These are phyloP conservation scores for Coemansia furcata DNA, from an alignment of 192 early-diverging fungal genomes.

Conservation along the genomic window DNA sequence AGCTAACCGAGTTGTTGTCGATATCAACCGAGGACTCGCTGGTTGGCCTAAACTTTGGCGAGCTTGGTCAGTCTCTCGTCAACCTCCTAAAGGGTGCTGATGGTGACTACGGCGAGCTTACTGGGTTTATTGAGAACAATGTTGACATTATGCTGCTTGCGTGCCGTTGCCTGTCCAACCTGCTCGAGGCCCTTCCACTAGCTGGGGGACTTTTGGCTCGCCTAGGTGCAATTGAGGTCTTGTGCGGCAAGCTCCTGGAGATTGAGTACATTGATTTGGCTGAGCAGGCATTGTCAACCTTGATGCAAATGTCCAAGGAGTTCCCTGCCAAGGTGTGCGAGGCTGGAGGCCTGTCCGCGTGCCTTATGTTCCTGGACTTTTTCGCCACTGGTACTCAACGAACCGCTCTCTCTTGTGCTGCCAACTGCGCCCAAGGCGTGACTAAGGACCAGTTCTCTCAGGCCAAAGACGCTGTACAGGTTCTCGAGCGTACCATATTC, in stretches of 20 bases:
- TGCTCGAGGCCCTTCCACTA: conserved; percentile 84
- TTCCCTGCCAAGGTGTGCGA: conserved; percentile 31
- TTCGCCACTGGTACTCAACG: conserved; percentile 83
- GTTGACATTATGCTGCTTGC: conserved; percentile 85
- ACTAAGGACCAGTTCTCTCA: conserved; percentile 56
- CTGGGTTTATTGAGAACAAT: conserved; percentile 24
- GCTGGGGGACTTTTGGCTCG: conserved; percentile 63
- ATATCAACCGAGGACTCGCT: conserved; percentile 74
- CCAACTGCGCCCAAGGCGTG: conserved; percentile 62
- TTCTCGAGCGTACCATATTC: conserved; percentile 64
- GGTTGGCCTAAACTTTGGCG: conserved; percentile 63
- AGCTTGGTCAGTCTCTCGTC: conserved; percentile 69
- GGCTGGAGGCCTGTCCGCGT: conserved; percentile 73
- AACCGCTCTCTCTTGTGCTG: conserved; percentile 71
- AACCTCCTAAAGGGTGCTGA: conserved; percentile 56
- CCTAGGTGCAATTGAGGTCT: conserved; percentile 63
- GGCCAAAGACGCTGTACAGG: conserved; percentile 67
- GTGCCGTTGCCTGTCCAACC: conserved; percentile 85
- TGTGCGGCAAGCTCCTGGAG: conserved; percentile 75
- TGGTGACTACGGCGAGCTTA: conserved; percentile 30
- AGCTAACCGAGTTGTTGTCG: conserved; percentile 71
- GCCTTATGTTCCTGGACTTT: conserved; percentile 86
- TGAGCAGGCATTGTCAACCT: conserved; percentile 73
- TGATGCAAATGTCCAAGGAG: conserved; percentile 67
- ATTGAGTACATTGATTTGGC: conserved; percentile 94